Evolutionary conservation across 352 stramenopile genomes (phyloP), one percentile per base, ranked within the genome.

Genomic region (Elongisporangium anandrum): DNA sequence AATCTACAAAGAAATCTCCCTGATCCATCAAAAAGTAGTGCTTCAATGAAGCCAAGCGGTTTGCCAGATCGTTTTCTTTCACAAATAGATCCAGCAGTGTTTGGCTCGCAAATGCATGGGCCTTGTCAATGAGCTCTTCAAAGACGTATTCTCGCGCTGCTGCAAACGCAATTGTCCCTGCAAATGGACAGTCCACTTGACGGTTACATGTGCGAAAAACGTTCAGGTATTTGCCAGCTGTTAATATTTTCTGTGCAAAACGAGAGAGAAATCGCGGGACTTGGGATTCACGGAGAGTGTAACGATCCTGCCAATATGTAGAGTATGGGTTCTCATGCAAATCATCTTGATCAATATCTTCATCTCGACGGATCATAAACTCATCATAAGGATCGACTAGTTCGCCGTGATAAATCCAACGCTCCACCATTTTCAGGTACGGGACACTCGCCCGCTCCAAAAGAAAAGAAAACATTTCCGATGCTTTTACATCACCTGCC

Each of bases 11-110:
- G 60, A 99, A 98, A 63, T 99, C 97, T 24, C 97, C 97, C 69
- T 99, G 96, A 63, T 99, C 96, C 70, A 99, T 93, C 6, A 99
- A 73, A 55, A 99, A 99, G 72, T 99, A 99, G 59, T 98, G 95
- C 65, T 98, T 98, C 60, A 99, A 75, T 16, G 94, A 96, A 20
- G 72, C 63, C 12, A 97, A 56, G 4, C 88, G 81, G 47, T 85
- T 82, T 50, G 82, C 69, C 7, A 97, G 59, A 57, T 96, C 82
- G 45, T 95, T 82, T 41, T 96, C 87, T 4, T 84, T 67, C n/a
- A 95, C 64, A 47, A 96, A 86, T 17, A 97, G 68, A 9, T 88
- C 70, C 23, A 97, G 55, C 9, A 97, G 66, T 34, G 77, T 79
- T 4, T 70, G 69, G 56, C 87, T 96, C 1, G 87, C 86, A 67